phyloP scores from a whole-genome alignment of 2,329 filamentous ascomycete species.

The Hypoxylon sp. region DNA sequence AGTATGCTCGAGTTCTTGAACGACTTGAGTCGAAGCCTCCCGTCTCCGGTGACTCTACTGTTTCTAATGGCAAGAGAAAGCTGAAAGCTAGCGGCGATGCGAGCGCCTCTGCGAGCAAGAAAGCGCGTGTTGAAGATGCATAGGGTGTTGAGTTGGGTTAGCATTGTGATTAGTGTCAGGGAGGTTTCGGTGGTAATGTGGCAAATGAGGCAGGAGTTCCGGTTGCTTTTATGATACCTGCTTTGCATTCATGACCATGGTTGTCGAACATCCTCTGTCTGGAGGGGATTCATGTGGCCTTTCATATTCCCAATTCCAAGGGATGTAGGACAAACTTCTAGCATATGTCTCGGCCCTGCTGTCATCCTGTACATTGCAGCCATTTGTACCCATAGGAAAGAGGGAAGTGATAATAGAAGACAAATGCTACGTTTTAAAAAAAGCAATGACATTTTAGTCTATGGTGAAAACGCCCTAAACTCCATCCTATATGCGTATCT shows the following conservation, averaged over 20 bases:
- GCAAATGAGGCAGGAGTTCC: constrained; percentile 45
- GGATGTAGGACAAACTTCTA: constrained; percentile 2
- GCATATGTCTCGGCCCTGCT: background rate
- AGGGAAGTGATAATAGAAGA: background rate
- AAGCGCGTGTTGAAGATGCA: constrained; percentile 58
- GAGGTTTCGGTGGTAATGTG: constrained; percentile 16
- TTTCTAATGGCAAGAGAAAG: constrained; percentile 64
- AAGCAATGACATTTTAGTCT: constrained; percentile 28
- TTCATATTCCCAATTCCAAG: background rate
- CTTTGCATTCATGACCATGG: constrained; percentile 42
- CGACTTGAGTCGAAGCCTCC: constrained; percentile 47
- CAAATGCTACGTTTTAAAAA: constrained; percentile 9
- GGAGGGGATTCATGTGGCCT: background rate
- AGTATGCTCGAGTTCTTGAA: constrained; percentile 77
- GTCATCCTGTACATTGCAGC: background rate
- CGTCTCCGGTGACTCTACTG: constrained; percentile 1
- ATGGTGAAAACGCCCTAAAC: constrained; percentile 34
- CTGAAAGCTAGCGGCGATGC: constrained; percentile 51
- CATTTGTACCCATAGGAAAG: constrained; percentile 3
- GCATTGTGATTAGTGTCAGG: constrained; percentile 32
- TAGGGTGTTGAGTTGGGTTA: constrained; percentile 25
- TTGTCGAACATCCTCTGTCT: background rate
- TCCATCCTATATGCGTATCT: constrained; percentile 31
- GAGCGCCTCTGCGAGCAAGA: constrained; percentile 59
- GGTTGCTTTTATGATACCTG: constrained; percentile 50